Evolutionary conservation across 805 yeast genomes (phyloP).

Genomic region (Wickerhamiella nectarea): DNA sequence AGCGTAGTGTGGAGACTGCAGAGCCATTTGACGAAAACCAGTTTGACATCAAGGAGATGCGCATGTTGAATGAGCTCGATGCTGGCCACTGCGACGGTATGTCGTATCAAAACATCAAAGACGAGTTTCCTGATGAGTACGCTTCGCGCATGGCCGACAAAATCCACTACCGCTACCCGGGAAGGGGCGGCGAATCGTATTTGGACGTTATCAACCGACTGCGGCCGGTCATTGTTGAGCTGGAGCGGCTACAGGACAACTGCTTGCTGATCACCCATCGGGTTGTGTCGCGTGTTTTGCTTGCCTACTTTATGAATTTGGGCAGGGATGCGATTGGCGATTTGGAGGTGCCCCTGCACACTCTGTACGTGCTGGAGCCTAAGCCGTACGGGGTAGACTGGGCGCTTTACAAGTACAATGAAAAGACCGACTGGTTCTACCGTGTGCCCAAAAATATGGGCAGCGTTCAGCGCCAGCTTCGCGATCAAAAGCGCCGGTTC

Average conservation of each 20-base stretch:
- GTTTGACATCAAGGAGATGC: constrained; percentile 72
- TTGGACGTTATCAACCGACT: constrained; percentile 84
- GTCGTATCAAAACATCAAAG: constrained; percentile 79
- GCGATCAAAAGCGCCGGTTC: constrained; percentile 19
- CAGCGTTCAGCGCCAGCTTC: constrained; percentile 17
- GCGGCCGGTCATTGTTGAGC: constrained; percentile 79
- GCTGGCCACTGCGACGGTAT: constrained; percentile 88
- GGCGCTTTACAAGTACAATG: constrained; percentile 79
- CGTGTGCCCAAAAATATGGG: constrained; percentile 35
- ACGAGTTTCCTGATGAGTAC: constrained; percentile 61
- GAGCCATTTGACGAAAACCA: constrained; percentile 57
- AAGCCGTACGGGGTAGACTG: constrained; percentile 94
- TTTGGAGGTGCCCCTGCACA: constrained; percentile 84
- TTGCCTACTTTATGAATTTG: constrained; percentile 81
- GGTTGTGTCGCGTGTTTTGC: constrained; percentile 73
- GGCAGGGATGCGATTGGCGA: constrained; percentile 68
- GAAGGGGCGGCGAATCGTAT: constrained; percentile 93
- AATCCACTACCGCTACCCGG: constrained; percentile 82
- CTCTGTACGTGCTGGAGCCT: constrained; percentile 78
- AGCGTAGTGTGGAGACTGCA: constrained; percentile 67
- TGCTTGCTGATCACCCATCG: constrained; percentile 74
- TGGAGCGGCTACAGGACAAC: constrained; percentile 84
- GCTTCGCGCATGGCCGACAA: constrained; percentile 63
- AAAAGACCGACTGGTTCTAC: constrained; percentile 59
- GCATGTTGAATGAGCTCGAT: constrained; percentile 86